These are phyloP conservation scores for Kuraishia hungarica DNA, from an alignment of 805 yeast species.

Conservation along the genomic window DNA sequence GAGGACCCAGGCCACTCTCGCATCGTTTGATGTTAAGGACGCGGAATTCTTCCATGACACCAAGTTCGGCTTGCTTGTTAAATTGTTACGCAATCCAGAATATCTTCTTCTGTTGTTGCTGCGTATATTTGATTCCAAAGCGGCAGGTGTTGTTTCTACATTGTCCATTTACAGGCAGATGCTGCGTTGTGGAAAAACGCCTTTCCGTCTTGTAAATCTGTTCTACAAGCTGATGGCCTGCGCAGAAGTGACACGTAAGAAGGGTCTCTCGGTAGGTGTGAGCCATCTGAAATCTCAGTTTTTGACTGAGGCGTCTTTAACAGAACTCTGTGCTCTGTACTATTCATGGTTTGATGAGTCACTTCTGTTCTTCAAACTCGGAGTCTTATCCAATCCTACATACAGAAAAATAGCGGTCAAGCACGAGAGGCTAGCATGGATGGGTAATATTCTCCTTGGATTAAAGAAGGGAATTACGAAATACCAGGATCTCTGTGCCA, in stretches of 20 bases:
- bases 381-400: conserved; percentile 30
- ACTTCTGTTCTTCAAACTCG: conserved; percentile 44
- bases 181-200: conserved; percentile 63
- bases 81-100: conserved; percentile 20
- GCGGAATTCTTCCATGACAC: conserved; percentile 17
- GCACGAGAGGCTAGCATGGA: conserved; percentile 67
- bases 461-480: conserved; percentile 41
- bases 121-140: conserved; percentile 30
- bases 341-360: conserved; percentile 63
- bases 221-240: conserved; percentile 21
- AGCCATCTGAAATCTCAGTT: conserved; percentile 18
- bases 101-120: conserved; percentile 13
- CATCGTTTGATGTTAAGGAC: conserved; percentile 6
- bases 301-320: conserved; percentile 36
- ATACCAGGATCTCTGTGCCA: conserved; percentile 31
- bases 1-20: conserved; percentile 14
- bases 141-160: conserved; percentile 35
- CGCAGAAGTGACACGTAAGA: conserved; percentile 8
- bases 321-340: conserved; percentile 47
- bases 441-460: conserved; percentile 51
- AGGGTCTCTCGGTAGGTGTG: conserved; percentile 11
- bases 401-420: conserved; percentile 31
- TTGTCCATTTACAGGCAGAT: conserved; percentile 56
- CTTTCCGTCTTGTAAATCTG: conserved; percentile 41
- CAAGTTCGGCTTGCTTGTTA: conserved; percentile 13